These are phyloP conservation scores for Cystobasidium sp. DNA, from an alignment of 1,284 basidiomycete species.

Conservation along the genomic window DNA sequence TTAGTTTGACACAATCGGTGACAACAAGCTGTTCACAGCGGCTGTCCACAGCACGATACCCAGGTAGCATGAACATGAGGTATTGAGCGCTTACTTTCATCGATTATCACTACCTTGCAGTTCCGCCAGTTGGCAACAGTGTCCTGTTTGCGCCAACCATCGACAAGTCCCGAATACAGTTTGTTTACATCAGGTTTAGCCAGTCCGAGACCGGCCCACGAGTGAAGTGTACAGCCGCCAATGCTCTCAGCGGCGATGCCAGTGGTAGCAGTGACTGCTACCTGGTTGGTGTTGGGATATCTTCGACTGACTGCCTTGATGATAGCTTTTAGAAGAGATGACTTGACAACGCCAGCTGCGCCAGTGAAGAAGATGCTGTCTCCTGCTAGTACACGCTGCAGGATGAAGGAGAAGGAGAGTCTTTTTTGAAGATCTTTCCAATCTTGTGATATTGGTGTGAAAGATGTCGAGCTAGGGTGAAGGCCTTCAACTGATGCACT, in stretches of 20 bases:
- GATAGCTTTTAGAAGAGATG: slow-evolving; percentile 49
- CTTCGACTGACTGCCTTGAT: slow-evolving; percentile 24
- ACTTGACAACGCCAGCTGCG: slow-evolving; percentile 50
- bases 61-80: neutral
- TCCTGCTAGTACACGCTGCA: slow-evolving; percentile 44
- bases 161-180: neutral
- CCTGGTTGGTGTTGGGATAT: slow-evolving; percentile 23
- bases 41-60: neutral
- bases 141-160: neutral
- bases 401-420: too few species aligned
- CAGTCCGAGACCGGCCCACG: slow-evolving; percentile 36
- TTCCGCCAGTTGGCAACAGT: slow-evolving; percentile 64
- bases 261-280: slow-evolving; percentile 50
- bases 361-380: slow-evolving; percentile 52
- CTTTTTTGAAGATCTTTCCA: too few species aligned
- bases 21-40: too few species aligned
- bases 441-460: too few species aligned
- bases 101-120: slow-evolving; percentile 68
- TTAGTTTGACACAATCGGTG: too few species aligned
- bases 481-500: too few species aligned
- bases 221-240: slow-evolving; percentile 44
- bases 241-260: slow-evolving; percentile 57
- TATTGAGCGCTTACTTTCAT: slow-evolving; percentile 12
- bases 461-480: too few species aligned
- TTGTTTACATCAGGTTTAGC: neutral